Evolutionary conservation across 768 basidiomycete genomes (phyloP), one percentile per base, ranked within the genome.

Genomic region (Sistotremastrum suecicum): DNA sequence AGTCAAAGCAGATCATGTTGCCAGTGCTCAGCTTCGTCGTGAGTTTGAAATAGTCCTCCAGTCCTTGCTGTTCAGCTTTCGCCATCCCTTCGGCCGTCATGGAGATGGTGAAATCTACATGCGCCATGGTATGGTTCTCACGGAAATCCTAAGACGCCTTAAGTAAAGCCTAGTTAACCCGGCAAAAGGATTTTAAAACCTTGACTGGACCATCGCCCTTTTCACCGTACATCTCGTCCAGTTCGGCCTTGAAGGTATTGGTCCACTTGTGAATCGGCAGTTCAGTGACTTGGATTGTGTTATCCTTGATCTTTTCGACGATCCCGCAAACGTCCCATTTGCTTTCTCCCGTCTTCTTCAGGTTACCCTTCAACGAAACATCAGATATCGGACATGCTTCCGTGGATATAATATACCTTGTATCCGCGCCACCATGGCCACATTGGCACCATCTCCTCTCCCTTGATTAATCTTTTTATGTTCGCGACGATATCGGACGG

Each of bases 1-100:
- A 75, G 63, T 99, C 94, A 62, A 99, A 99, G 64, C 89, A 91
- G 11, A 98, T 95, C 95, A 99, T 98, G 66, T 99, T 99, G 59
- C 77, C 75, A 10, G 89, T 95, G 61, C 72, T 83, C 60, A 99
- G 65, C 60, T 91, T 86, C 41, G 72, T 63, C 9, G 78, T 78
- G 50, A 97, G 66, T 63, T 90, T 94, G 79, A 99, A 97, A 60
- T 77, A 86, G 61, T 95, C 92, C 33, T 79, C 55, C 33, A 99
- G 65, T 3, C 94, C 94, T 58, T 95, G 88, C 50, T 75, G 72
- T 58, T 94, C 89, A 2, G 90, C 90, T 60, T 85, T 85, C 53
- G 84, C 74, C 51, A 95, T 73, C 49, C 82, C 81, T 51, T 82
- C 83, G 40, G 80, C 75, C 2, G 67, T 66, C 81, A 98, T 83